phyloP scores from a whole-genome alignment of 352 stramenopile genomes.

The Thalassiosira ordinaria region DNA sequence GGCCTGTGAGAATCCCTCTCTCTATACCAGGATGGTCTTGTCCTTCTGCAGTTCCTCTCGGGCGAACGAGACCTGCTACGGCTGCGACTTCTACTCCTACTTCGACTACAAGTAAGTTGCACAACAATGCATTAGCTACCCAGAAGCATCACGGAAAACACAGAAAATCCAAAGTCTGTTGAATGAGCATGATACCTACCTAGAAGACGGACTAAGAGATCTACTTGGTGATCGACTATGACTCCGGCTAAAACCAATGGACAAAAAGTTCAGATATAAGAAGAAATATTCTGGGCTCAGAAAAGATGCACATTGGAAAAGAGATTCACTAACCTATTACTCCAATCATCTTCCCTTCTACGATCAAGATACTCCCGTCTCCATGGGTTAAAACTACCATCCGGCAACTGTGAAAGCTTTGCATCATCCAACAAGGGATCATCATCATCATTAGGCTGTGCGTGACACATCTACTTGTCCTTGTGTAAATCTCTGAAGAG shows the following conservation, averaged over 20 bases:
- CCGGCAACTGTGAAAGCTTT: not conserved
- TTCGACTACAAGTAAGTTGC: no score
- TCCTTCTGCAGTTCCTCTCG: not conserved
- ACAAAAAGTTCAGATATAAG: not conserved
- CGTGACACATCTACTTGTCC: constrained; percentile 1
- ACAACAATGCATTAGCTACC: no score
- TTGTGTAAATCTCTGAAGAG: constrained; percentile 34
- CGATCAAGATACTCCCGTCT: constrained; percentile 9
- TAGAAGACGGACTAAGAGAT: constrained; percentile 38
- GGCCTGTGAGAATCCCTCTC: constrained; percentile 21
- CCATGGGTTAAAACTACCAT: constrained; percentile 26
- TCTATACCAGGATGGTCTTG: constrained; percentile 29
- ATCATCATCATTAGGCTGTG: not conserved
- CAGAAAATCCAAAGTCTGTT: no score
- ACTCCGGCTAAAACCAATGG: constrained; percentile 13
- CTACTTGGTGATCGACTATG: constrained; percentile 41
- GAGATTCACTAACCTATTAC: constrained; percentile 30
- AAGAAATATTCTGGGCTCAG: not conserved
- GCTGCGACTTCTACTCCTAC: constrained; percentile 35
- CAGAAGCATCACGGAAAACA: no score
- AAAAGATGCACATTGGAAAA: not conserved
- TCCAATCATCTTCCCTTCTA: constrained; percentile 40
- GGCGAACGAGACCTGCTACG: constrained; percentile 40
- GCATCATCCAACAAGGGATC: no score
- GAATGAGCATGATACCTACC: no score